These are phyloP conservation scores for Didymellaceae sp. DNA, from an alignment of 2,329 filamentous ascomycete species.

Conservation along the genomic window DNA sequence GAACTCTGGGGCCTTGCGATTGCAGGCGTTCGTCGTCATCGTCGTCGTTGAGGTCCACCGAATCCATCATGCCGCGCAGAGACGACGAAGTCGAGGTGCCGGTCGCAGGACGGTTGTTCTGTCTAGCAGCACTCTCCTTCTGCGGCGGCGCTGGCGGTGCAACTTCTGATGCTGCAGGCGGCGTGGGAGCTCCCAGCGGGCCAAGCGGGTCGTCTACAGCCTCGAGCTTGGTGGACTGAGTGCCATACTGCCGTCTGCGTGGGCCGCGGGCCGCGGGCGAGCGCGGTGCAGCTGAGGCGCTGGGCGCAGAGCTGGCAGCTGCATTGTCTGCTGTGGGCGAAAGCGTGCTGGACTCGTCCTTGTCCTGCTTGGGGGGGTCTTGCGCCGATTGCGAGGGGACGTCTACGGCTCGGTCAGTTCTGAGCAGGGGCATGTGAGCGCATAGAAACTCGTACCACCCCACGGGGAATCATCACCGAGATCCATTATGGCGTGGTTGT, in stretches of 20 bases:
- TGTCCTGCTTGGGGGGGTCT: constrained; percentile 36
- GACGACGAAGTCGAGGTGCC: constrained; percentile 58
- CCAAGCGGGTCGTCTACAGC: constrained; percentile 78
- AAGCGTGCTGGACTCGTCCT: constrained; percentile 43
- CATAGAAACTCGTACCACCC: constrained; percentile 43
- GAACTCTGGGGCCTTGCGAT: constrained; percentile 65
- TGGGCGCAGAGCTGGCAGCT: constrained; percentile 39
- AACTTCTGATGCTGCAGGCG: constrained; percentile 57
- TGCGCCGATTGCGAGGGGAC: constrained; percentile 53
- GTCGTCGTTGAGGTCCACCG: constrained; percentile 74
- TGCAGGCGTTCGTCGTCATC: constrained; percentile 53
- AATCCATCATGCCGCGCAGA: constrained; percentile 63
- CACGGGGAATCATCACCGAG: constrained; percentile 53
- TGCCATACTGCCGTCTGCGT: constrained; percentile 67
- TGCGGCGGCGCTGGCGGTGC: constrained; percentile 72
- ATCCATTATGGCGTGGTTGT: constrained; percentile 44
- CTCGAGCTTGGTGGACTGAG: constrained; percentile 78
- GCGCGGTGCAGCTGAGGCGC: constrained; percentile 52
- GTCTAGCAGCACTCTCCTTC: constrained; percentile 64
- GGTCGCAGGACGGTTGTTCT: constrained; percentile 58
- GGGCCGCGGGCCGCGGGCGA: constrained; percentile 58
- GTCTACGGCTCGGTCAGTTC: constrained; percentile 46
- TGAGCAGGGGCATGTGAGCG: not conserved
- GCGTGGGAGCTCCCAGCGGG: constrained; percentile 73
- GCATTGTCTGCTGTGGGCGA: constrained; percentile 25